Evolutionary conservation across 768 basidiomycete species (phyloP), one percentile per base, ranked within the genome.

Genomic region (Erythrobasidium yunnanense): DNA sequence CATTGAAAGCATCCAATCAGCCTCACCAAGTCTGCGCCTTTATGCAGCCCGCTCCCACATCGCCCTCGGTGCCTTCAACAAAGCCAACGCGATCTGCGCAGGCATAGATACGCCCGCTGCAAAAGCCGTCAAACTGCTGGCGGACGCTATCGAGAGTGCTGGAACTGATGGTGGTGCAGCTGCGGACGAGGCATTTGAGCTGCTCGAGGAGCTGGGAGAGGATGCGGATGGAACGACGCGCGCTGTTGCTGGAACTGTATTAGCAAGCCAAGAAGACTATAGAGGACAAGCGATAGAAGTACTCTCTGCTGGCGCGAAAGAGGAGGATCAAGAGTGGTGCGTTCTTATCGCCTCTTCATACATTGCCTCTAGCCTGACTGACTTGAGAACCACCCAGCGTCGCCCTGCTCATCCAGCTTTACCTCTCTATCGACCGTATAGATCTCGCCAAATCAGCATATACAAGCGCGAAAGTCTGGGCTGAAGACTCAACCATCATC

Each of bases 301-400:
- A 5, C 69, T 77, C 49, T 73, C 70, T 1, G 73, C 74, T 42
- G 76, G 77, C 27, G 38, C 54, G 13, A 75, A 72, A 11, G 74
- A 76, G 68, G 72, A 71, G 32, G 76, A 76, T 65, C 70, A 77
- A 46, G 77, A 78, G 46, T 77, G 77, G 77, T 77, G 54, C 70
- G 76, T 74, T 17, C 2, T 25, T 4, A 42, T 25, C 34, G 4
- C 25, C 17, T 47, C 27, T 17, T 63, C 13, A 15, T 66, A 17
- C 20, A 25, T 3, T 13, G 51, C 30, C 18, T 25, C n/a, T 17
- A 6, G 13, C 18, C 22, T 2, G 23, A 4, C 52, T 55, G 32
- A 66, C n/a, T 13, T n/a, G n/a, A n/a, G n/a, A n/a, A n/a, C n/a
- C n/a, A n/a, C n/a, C n/a, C n/a, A 77, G 77, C 68, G 74, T 74